Conservation (phyloP, 2,329 filamentous ascomycete genomes). For the Fonsecaea multimorphosa region DNA sequence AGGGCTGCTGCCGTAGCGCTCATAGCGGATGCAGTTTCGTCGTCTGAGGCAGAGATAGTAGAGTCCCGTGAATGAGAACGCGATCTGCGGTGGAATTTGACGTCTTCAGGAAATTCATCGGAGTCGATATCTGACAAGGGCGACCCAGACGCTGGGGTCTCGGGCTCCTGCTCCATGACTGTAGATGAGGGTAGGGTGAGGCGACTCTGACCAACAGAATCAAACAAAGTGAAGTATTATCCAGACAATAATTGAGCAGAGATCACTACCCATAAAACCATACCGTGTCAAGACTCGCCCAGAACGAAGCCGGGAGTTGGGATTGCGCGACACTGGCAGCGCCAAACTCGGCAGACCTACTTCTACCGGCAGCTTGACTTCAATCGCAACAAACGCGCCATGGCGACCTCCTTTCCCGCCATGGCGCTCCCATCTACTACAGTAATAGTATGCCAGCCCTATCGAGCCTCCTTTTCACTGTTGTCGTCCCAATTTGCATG, state of each 20-base stretch:
- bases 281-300: not conserved
- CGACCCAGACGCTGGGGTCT: constrained; percentile 60
- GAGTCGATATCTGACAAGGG: constrained; percentile 70
- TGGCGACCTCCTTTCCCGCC: not conserved
- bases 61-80: constrained; percentile 48
- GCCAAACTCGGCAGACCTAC: constrained; percentile 2
- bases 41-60: constrained; percentile 44
- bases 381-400: not conserved
- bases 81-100: constrained; percentile 59
- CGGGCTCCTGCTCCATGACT: constrained; percentile 29
- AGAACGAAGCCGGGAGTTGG: not conserved
- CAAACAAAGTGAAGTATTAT: not conserved
- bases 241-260: not conserved
- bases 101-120: constrained; percentile 66
- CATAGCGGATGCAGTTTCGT: constrained; percentile 38
- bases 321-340: not conserved
- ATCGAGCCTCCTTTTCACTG: not conserved
- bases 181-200: not conserved
- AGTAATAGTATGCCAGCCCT: not conserved
- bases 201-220: not conserved
- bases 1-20: constrained; percentile 38
- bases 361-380: not conserved
- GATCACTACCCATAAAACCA: not conserved
- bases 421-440: not conserved
- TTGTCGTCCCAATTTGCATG: not conserved